These are phyloP conservation scores for Rhodomyrtus psidioides DNA, from an alignment of 441 rosid genomes.

Conservation along the genomic window DNA sequence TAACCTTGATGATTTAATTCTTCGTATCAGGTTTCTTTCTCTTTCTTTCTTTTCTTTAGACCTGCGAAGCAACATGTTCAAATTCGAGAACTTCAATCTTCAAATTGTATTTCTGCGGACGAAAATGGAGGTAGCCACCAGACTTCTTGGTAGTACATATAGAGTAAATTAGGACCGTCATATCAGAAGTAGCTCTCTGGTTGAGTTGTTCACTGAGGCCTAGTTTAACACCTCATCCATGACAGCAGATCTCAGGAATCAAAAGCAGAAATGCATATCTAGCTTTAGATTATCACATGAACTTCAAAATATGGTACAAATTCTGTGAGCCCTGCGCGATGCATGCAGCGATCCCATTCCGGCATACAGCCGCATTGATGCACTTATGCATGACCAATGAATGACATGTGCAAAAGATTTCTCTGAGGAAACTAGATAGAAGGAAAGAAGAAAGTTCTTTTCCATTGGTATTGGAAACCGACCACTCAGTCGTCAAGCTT, in stretches of 20 bases:
- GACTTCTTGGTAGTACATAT: not conserved
- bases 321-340: not conserved
- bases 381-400: not conserved
- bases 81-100: not conserved
- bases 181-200: not conserved
- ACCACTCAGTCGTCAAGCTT: not conserved
- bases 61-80: not conserved
- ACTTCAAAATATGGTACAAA: not conserved
- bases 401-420: not conserved
- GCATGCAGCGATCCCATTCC: not conserved
- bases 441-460: not conserved
- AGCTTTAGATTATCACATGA: not conserved
- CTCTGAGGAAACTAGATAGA: not conserved
- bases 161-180: not conserved
- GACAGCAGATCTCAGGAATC: not conserved
- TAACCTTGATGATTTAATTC: not conserved
- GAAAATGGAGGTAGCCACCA: not conserved
- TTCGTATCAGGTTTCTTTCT: not conserved
- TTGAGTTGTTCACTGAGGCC: not conserved
- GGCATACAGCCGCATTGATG: not conserved
- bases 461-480: not conserved
- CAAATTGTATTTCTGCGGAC: not conserved
- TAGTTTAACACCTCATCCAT: not conserved
- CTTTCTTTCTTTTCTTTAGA: not conserved
- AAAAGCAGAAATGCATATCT: not conserved